phyloP scores from a whole-genome alignment of 2,329 filamentous ascomycete genomes.

The Coniella vitis region DNA sequence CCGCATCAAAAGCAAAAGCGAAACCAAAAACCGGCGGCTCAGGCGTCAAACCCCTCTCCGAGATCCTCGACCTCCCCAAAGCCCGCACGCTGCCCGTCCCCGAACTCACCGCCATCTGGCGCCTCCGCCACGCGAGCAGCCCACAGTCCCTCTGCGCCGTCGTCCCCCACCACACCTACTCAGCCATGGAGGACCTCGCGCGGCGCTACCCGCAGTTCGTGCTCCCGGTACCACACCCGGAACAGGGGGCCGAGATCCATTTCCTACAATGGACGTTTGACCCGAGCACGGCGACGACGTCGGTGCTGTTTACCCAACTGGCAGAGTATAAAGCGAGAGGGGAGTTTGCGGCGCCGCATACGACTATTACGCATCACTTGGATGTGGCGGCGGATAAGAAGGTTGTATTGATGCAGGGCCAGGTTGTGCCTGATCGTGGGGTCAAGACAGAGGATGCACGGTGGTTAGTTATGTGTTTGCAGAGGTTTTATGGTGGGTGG shows the following conservation, averaged over 20 bases:
- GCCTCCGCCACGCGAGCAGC: conserved; percentile 71
- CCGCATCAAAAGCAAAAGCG: conserved; percentile 23
- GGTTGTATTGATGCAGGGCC: conserved; percentile 79
- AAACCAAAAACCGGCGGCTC: not conserved
- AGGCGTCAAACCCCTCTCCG: conserved; percentile 39
- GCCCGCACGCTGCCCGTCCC: conserved; percentile 63
- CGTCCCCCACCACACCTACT: conserved; percentile 69
- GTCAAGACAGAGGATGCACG: conserved; percentile 75
- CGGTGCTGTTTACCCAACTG: conserved; percentile 87
- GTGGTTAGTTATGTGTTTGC: conserved; percentile 86
- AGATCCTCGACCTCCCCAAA: conserved; percentile 72
- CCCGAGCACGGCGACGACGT: conserved; percentile 52
- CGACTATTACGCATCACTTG: conserved; percentile 84
- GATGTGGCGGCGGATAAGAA: conserved; percentile 70
- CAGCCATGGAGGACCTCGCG: conserved; percentile 63
- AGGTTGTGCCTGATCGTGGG: conserved; percentile 68
- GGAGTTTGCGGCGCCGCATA: conserved; percentile 86
- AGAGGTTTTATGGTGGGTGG: conserved; percentile 81
- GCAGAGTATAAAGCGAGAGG: conserved; percentile 89
- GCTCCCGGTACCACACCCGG: conserved; percentile 68
- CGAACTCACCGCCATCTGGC: conserved; percentile 86
- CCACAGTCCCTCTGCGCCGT: conserved; percentile 75
- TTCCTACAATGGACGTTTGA: conserved; percentile 97
- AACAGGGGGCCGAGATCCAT: conserved; percentile 79
- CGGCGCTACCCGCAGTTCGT: conserved; percentile 80